Conservation (phyloP, 441 rosid genomes). For the Brassica hybrid region DNA sequence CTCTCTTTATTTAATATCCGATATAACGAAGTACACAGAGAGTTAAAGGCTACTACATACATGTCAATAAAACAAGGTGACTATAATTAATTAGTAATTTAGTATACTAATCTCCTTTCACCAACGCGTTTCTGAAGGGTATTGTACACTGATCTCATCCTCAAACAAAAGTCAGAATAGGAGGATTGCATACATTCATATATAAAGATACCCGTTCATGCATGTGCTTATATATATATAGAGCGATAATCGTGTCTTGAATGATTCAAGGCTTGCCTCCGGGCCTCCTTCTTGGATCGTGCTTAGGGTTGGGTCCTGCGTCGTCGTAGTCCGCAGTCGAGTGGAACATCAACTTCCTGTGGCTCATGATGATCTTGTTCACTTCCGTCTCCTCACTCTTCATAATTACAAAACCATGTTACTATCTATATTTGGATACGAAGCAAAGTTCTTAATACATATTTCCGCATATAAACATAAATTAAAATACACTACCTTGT, state of each 20-base stretch:
- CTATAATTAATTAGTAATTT: constrained; percentile 13
- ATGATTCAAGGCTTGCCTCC: constrained; percentile 46
- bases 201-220: background rate
- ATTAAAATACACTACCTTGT: constrained; percentile 30
- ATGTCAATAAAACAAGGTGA: constrained; percentile 22
- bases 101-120: constrained; percentile 32
- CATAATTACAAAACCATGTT: constrained; percentile 13
- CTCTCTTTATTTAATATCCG: constrained; percentile 32
- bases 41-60: background rate
- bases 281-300: constrained; percentile 67
- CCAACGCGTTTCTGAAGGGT: constrained; percentile 30
- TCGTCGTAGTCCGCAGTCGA: constrained; percentile 70
- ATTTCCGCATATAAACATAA: background rate
- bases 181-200: constrained; percentile 15
- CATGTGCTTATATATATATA: constrained; percentile 3
- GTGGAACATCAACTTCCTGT: constrained; percentile 59
- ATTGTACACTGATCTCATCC: constrained; percentile 42
- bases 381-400: constrained; percentile 24
- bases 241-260: background rate
- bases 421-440: background rate
- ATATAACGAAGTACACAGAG: constrained; percentile 22
- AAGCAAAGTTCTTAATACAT: background rate
- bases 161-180: constrained; percentile 39
- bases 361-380: constrained; percentile 25
- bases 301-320: constrained; percentile 67